Conservation (phyloP, 306 rosid genomes). For the Prunus dulcis region DNA sequence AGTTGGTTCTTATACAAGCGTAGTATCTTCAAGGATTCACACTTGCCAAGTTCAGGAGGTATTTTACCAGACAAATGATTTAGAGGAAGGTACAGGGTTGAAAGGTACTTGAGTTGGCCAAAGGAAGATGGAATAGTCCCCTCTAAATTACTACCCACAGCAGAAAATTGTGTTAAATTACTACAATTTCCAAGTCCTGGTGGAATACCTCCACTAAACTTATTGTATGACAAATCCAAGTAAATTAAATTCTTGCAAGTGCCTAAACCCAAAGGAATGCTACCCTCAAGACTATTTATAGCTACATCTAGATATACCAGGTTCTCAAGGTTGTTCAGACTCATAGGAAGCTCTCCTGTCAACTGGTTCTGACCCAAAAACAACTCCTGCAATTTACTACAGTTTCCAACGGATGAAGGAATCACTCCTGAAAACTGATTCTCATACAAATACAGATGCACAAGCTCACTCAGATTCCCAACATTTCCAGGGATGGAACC, state of each 20-base stretch:
- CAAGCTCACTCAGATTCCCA: slow-evolving; percentile 43
- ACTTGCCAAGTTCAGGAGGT: slow-evolving; percentile 64
- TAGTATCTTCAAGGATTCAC: slow-evolving; percentile 51
- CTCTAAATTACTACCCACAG: slow-evolving; percentile 34
- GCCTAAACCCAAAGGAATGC: slow-evolving; percentile 47
- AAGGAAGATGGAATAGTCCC: slow-evolving; percentile 75
- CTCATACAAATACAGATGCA: slow-evolving; percentile 19
- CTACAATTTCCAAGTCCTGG: slow-evolving; percentile 63
- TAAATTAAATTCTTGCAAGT: slow-evolving; percentile 33
- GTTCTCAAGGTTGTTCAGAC: slow-evolving; percentile 40
- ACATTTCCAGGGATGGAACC: slow-evolving; percentile 59
- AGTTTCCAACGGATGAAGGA: slow-evolving; percentile 66
- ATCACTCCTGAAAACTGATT: slow-evolving; percentile 54
- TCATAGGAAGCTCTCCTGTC: slow-evolving; percentile 54
- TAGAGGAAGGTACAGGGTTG: slow-evolving; percentile 34
- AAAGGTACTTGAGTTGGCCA: slow-evolving; percentile 48
- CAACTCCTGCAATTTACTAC: slow-evolving; percentile 45
- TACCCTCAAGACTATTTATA: slow-evolving; percentile 48
- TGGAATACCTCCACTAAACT: slow-evolving; percentile 58
- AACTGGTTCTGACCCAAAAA: slow-evolving; percentile 34
- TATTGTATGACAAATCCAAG: slow-evolving; percentile 59
- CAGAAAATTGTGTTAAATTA: slow-evolving; percentile 29
- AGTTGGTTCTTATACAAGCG: slow-evolving; percentile 56
- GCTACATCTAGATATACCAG: slow-evolving; percentile 32
- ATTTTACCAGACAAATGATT: slow-evolving; percentile 63